Base-by-base conservation (phyloP, 805 yeast species). In the Yamadazyma olivae region DNA sequence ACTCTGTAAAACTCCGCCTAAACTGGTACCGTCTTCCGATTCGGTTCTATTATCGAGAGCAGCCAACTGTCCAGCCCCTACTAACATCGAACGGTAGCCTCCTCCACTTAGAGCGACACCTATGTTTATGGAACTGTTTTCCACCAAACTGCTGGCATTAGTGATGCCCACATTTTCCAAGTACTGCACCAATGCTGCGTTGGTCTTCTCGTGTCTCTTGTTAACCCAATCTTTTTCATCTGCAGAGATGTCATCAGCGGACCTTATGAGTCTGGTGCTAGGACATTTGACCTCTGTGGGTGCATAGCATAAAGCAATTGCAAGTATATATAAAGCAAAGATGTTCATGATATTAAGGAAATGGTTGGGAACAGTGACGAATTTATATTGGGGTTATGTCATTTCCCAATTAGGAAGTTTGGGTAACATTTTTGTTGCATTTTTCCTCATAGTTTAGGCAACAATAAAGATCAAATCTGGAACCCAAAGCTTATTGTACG, bases 21-120 rank as follows among this genome's bases (percentile, higher is more conserved):
- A 56, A 3, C 37, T 44, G 10, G 84, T 83, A 17, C 64, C 59
- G 8, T 67, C 66, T 13, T 60, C 62, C 10, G 79, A 71, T n/a
- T 50, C 59, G 2, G 93, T 81, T 46, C 95, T 67, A 50, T 79
- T 77, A 56, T 88, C 96, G 40, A 85, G 60, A 1, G 91, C 95
- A 1, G 90, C 67, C 15, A 88, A 61, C 54, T 80, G 78, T 23
- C 96, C 96, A 10, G 95, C 95, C 2, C 95, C 95, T 39, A 71
- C 62, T 30, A 88, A 61, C 87, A 68, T 61, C 13, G 70, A 62
- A 35, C 71, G 48, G 41, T 64, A 66, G 2, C 70, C 65, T 12
- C 71, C 71, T 2, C 71, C 71, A 7, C 62, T 50, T 38, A 66
- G 56, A 3, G 71, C 68, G 16, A 66, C 38, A 4, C 64, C 72